Base-by-base conservation (phyloP, 306 rosid genomes). In the Ormosia semicastrata region DNA sequence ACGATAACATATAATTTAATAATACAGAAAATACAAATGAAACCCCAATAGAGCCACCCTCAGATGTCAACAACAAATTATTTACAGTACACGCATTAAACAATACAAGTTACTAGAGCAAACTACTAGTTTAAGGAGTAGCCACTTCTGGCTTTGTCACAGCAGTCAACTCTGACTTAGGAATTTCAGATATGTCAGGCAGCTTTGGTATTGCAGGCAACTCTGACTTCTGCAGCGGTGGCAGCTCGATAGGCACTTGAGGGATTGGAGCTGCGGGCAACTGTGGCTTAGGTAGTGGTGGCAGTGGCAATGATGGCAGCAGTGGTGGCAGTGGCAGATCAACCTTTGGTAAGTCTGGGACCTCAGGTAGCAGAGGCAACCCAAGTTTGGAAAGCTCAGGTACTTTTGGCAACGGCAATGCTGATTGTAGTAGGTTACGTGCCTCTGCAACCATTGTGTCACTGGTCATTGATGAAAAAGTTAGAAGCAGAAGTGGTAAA, bases 361-460 rank as follows among this genome's bases (percentile, higher is more conserved):
- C 1, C 17, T 44, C 10, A 5, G 89, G 87, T 2, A 86, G 43
- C 2, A n/a, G 13, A 3, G 89, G 79, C 73, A 86, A n/a, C 0
- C 34, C 84, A 12, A 17, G 14, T 66, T 80, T 71, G 12, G 89
- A 83, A 57, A 58, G 11, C 47, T 66, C 65, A 6, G 81, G 72
- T 2, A 82, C 43, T 18, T 41, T 43, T 37, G 39, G 37, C 37
- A 59, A 11, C 12, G 82, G 69, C 24, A 68, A 29, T 15, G 77
- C 32, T 58, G 66, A 7, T 29, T 82, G 66, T 53, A 57, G 52
- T 24, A 82, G 86, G 54, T n/a, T 8, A 30, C 94, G 87, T 63
- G 88, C 89, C 14, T 76, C 90, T 3, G 83, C 82, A 49, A 81
- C 81, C 8, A 44, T 66, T 44, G 80, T 64, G 67, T 59, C 73